Percentiles rank a stretch among this genome's conserved stretches.
Conservation (phyloP, 345 rosid species). For the Lumnitzera littorea region DNA sequence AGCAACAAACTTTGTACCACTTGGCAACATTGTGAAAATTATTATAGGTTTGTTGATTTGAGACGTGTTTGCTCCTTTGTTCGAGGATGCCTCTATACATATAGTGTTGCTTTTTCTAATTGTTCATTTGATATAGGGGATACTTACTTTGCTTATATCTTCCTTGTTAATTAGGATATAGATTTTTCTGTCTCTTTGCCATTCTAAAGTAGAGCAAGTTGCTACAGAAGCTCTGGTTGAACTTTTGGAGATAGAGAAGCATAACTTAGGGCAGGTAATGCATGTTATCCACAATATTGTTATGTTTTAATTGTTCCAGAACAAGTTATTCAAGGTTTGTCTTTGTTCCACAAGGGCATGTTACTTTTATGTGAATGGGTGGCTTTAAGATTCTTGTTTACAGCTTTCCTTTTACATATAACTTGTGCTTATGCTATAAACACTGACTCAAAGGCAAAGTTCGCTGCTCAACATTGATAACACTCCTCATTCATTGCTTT, state of each 20-base stretch:
- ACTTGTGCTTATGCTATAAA: background rate
- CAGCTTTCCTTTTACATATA: background rate
- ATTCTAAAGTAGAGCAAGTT: conserved; percentile 68
- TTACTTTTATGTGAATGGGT: background rate
- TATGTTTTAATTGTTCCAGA: background rate
- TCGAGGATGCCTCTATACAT: too few species aligned
- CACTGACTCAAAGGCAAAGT: conserved; percentile 59
- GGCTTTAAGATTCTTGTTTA: too few species aligned
- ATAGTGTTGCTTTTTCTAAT: background rate
- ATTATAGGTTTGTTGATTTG: too few species aligned
- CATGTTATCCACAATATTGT: background rate
- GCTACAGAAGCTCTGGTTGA: conserved; percentile 82
- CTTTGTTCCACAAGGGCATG: background rate
- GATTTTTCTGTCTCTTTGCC: conserved; percentile 90
- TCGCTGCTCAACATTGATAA: conserved; percentile 62
- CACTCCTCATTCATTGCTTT: conserved; percentile 78
- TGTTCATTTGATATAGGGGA: conserved; percentile 6
- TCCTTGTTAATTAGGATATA: conserved; percentile 46
- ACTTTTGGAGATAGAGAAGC: conserved; percentile 91
- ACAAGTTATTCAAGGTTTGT: background rate
- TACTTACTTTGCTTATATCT: conserved; percentile 4
- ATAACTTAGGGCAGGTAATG: conserved; percentile 85
- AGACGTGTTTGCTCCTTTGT: too few species aligned
- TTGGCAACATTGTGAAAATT: too few species aligned
- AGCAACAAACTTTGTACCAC: too few species aligned